Base-by-base conservation (phyloP, 805 yeast genomes). In the Candida sonorensis region DNA sequence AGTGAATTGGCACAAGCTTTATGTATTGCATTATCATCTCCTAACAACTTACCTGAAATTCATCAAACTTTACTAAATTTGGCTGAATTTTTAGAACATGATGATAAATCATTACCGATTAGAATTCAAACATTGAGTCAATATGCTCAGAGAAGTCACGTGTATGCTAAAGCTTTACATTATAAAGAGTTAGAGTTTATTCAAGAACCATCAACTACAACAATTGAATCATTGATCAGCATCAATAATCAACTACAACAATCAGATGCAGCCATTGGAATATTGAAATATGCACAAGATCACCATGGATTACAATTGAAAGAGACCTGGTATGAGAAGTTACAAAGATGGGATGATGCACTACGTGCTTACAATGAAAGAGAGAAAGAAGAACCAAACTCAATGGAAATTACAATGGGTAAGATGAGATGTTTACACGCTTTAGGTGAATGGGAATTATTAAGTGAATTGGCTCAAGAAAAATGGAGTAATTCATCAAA, bases 311-410 rank as follows among this genome's bases (percentile, higher is more conserved):
- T 92, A 27, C 96, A 88, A 56, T 69, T 94, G 39, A 90, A 88
- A 50, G 98, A 92, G 57, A 84, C 96, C 0, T 92, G 98, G 98
- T 92, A 85, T 50, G 98, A 92, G 55, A 92, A 90, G 52, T 63
- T 92, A 26, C 97, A 87, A 51, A 67, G 97, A 41, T 92, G 99
- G 99, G 97, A 90, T 45, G 98, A 92, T 59, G 99, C 99, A 0
- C 64, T 92, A 39, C 72, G 75, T 29, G 96, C 97, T 0, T 92
- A 92, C 53, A 79, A 80, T 43, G 84, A 79, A 46, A 70, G 97
- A 50, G 90, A 77, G 45, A 63, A 62, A 37, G 62, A 55, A 19
- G 78, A 72, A 28, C 77, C 77, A 4, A 81, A 79, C 35, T 77
- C 86, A 18, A 75, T 82, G 63, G 97, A 90, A 42, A 80, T 87